Evolutionary conservation across 106 monocot species (phyloP), one percentile per base, ranked within the genome.

Genomic region (Acorus gramineus): DNA sequence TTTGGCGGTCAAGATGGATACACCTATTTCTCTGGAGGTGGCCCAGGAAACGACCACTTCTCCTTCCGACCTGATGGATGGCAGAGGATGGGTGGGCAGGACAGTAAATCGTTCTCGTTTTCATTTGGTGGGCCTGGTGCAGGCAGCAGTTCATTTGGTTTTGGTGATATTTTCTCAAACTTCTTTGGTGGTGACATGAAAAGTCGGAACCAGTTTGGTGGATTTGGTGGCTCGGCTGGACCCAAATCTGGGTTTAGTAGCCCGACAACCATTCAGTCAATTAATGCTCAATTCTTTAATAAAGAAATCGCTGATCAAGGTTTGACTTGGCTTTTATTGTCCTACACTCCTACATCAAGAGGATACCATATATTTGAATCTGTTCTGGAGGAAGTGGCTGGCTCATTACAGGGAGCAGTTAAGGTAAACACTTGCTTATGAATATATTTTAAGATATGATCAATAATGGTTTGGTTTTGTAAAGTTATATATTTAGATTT

Each of bases 301-400:
- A 81, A 85, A 52, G 73, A 84, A 58, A 78, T 92, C 59, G 64
- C 50, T 53, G 87, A 89, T 74, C 76, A 78, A 73, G 88, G 91
- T 42, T 71, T 92, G 66, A 98, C 85, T 66, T 98, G 92, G 88
- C 65, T 98, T 74, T 65, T 98, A 43, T 50, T 98, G 52, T 85
- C 83, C 62, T 83, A 85, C 64, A 69, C 74, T 6, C 75, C 91
- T 49, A 65, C 70, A 8, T 55, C 81, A 4, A 81, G 50, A 64
- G 88, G 74, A 11, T 74, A 81, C 73, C 60, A 77, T 67, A 46
- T 60, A 4, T 50, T 79, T 52, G 88, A 92, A 80, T 86, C 88
- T 66, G 52, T 92, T 4, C 62, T 78, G 44, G 70, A 83, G 52
- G 88, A 98, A 52, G 80, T 85, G 42, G 65, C 73, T 11, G 62